Evolutionary conservation across 768 basidiomycete genomes (phyloP).

Genomic region (Hirschioporus abietinus): DNA sequence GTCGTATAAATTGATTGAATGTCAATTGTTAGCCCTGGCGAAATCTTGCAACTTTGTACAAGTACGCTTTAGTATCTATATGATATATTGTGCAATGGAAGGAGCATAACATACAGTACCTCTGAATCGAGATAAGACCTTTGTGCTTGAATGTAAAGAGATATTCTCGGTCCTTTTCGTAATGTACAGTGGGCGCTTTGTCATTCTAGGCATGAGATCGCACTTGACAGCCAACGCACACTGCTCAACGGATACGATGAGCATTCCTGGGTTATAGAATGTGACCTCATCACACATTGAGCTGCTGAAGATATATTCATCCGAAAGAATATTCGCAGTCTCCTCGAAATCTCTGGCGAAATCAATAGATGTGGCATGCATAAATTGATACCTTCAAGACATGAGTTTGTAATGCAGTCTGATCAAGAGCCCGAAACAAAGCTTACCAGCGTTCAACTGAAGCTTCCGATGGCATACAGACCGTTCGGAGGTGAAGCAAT

Average conservation of each 20-base stretch:
- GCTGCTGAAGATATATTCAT: background rate
- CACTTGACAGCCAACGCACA: background rate
- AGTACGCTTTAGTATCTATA: background rate
- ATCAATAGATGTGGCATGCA: background rate
- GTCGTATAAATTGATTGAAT: background rate
- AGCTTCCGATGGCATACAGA: background rate
- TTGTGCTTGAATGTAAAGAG: background rate
- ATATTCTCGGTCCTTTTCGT: background rate
- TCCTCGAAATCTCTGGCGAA: background rate
- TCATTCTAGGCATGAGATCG: background rate
- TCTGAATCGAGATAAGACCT: background rate
- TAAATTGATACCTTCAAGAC: background rate
- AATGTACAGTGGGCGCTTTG: background rate
- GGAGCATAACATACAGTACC: background rate
- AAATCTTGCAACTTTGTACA: background rate
- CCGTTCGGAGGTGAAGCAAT: background rate
- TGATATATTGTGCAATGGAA: background rate
- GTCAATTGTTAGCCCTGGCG: background rate
- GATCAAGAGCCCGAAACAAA: background rate
- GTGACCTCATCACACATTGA: background rate
- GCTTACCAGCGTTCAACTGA: background rate
- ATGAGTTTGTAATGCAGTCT: background rate
- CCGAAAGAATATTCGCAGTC: background rate
- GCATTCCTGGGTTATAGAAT: background rate
- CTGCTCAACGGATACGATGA: background rate